phyloP scores from a whole-genome alignment of 2,329 filamentous ascomycete species.

The Epichloe hybrida region DNA sequence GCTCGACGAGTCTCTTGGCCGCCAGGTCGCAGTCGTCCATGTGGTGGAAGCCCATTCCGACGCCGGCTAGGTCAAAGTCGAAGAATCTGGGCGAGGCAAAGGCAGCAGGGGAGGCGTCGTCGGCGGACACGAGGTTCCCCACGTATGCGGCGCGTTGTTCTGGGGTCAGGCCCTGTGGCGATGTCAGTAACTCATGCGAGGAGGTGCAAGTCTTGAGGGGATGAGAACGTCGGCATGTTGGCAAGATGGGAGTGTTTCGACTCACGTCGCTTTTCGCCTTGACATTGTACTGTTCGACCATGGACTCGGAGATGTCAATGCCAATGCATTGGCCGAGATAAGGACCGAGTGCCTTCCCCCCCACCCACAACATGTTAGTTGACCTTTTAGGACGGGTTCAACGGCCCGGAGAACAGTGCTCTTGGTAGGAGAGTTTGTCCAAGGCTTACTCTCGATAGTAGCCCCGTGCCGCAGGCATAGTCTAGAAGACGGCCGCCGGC shows the following conservation, averaged over 20 bases:
- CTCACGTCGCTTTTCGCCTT: slow-evolving; percentile 40
- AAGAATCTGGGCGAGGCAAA: slow-evolving; percentile 49
- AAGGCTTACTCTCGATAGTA: slow-evolving; percentile 35
- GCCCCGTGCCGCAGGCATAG: slow-evolving; percentile 63
- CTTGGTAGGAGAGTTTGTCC: neutral
- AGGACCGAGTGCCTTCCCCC: slow-evolving; percentile 10
- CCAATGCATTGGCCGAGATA: slow-evolving; percentile 43
- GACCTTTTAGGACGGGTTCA: no score
- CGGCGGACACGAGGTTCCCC: slow-evolving; percentile 41
- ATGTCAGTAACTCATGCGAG: no score
- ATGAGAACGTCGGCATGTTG: neutral
- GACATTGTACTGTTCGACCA: slow-evolving; percentile 55
- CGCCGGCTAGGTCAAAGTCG: slow-evolving; percentile 53
- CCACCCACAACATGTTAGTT: no score
- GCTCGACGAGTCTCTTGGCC: slow-evolving; percentile 42
- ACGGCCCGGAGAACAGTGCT: no score
- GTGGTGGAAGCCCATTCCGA: slow-evolving; percentile 53
- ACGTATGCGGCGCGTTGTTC: slow-evolving; percentile 42
- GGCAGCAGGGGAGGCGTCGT: slow-evolving; percentile 33
- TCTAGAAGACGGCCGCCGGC: slow-evolving; percentile 46
- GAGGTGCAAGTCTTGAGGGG: neutral
- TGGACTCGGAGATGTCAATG: slow-evolving; percentile 57
- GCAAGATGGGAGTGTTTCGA: neutral
- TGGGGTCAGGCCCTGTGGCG: slow-evolving; percentile 29
- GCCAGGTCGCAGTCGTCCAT: slow-evolving; percentile 51